Conservation (phyloP, 2,329 filamentous ascomycete genomes). For the Cladosporium sp. region DNA sequence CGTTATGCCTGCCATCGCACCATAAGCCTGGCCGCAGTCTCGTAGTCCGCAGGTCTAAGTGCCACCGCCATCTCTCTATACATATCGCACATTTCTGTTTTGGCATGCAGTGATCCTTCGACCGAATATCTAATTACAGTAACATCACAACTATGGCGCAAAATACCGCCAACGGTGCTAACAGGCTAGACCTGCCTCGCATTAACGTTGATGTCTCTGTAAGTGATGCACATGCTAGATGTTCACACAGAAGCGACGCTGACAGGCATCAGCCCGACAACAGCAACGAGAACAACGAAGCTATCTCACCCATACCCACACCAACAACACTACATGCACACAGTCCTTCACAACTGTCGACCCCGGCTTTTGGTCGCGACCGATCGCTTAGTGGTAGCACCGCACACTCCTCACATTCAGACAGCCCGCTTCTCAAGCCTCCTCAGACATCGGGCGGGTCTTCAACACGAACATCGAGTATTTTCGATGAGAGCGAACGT, state of each 20-base stretch:
- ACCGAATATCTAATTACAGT: conserved; percentile 4
- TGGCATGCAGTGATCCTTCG: conserved; percentile 7
- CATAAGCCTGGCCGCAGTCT: background rate
- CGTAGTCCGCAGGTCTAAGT: background rate
- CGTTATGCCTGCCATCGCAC: background rate
- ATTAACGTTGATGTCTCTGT: conserved; percentile 14
- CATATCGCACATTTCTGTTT: background rate
- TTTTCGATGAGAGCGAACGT: conserved; percentile 1
- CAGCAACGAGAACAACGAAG: background rate
- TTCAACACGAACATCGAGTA: conserved; percentile 1
- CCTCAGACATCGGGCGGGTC: conserved; percentile 1
- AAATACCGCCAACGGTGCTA: conserved; percentile 7
- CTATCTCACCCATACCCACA: conserved; percentile 2
- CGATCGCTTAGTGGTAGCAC: conserved; percentile 12
- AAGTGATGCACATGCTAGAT: background rate
- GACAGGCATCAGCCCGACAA: background rate
- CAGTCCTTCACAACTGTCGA: conserved; percentile 9
- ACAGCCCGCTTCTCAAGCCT: conserved; percentile 11
- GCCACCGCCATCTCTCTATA: background rate
- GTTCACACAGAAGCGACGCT: background rate
- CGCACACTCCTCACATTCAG: conserved; percentile 7
- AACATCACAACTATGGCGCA: conserved; percentile 9
- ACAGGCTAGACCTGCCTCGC: conserved; percentile 8
- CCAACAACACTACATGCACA: conserved; percentile 1
- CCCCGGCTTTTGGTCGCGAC: conserved; percentile 6